phyloP scores from a whole-genome alignment of 805 yeast species.

The Suhomyces sp. region DNA sequence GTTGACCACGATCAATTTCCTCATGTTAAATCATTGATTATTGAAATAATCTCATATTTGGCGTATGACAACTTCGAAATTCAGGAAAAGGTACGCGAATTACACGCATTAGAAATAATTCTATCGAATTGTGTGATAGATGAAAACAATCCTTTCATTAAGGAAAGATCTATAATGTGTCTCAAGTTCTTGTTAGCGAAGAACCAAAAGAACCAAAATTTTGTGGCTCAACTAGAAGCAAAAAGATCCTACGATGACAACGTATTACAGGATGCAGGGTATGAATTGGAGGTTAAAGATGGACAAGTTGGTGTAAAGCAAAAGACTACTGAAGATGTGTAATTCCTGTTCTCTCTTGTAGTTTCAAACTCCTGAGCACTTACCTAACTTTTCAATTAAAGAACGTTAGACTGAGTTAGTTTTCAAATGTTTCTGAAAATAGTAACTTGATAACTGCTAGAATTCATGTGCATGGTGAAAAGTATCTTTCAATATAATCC shows the following conservation, averaged over 20 bases:
- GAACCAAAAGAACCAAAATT: constrained; percentile 69
- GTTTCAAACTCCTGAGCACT: no score
- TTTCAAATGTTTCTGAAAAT: no score
- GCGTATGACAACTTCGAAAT: constrained; percentile 49
- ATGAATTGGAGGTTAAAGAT: constrained; percentile 65
- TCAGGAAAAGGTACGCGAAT: constrained; percentile 66
- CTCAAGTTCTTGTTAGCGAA: constrained; percentile 63
- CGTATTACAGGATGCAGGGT: constrained; percentile 67
- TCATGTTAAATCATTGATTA: constrained; percentile 59
- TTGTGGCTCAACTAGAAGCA: constrained; percentile 79
- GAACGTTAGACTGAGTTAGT: no score
- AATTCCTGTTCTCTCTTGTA: no score
- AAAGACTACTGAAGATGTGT: no score
- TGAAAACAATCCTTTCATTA: constrained; percentile 81
- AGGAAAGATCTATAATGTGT: constrained; percentile 82
- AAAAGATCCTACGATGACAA: constrained; percentile 56
- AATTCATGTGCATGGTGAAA: no score
- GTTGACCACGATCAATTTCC: constrained; percentile 38
- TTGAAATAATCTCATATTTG: constrained; percentile 65
- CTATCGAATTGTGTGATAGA: constrained; percentile 84
- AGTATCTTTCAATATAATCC: no score
- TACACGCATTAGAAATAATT: constrained; percentile 68
- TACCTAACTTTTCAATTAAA: no score
- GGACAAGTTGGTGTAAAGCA: constrained; percentile 65
- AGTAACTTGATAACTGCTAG: no score